Evolutionary conservation across 345 rosid genomes (phyloP).

Genomic region (Mangifera indica): DNA sequence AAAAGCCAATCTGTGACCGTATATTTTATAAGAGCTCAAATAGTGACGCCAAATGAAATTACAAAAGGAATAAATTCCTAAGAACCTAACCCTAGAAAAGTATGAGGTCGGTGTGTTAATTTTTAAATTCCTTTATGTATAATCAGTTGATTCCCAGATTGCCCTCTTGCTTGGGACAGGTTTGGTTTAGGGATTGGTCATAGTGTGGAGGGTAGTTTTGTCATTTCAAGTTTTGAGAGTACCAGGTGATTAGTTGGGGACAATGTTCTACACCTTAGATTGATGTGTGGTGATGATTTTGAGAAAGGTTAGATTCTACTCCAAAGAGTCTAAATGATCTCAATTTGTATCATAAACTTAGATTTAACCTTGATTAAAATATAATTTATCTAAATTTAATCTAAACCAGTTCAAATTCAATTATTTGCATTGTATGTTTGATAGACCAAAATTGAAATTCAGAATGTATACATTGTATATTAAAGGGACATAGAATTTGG

Average conservation of each 20-base stretch:
- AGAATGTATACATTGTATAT: no score
- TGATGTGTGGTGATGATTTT: constrained; percentile 14
- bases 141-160: neutral
- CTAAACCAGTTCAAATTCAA: no score
- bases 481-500: no score
- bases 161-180: neutral
- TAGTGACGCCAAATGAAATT: neutral
- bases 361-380: no score
- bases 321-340: no score
- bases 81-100: constrained; percentile 22
- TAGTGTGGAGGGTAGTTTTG: constrained; percentile 6
- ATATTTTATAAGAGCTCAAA: neutral
- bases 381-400: no score
- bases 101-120: neutral
- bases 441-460: no score
- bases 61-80: neutral
- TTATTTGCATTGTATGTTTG: no score
- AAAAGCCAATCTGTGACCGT: neutral
- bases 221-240: neutral
- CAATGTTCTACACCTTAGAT: neutral
- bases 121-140: neutral
- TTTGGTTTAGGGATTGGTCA: neutral
- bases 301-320: no score
- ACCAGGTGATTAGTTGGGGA: neutral
- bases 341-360: no score